phyloP scores from a whole-genome alignment of 1,284 basidiomycete species.

The Trametes sp. region DNA sequence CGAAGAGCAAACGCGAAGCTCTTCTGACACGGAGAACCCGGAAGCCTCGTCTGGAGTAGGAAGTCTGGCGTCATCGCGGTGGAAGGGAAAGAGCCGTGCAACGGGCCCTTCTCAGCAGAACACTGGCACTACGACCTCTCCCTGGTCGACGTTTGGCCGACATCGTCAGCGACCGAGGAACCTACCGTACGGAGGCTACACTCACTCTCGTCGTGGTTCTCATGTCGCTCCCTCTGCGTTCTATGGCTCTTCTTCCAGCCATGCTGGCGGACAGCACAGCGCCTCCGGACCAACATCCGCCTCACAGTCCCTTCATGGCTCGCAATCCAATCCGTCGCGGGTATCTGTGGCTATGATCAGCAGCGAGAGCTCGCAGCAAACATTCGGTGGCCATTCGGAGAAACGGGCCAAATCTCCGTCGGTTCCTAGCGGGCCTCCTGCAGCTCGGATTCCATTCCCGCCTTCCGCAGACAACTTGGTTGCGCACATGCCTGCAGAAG shows the following conservation, averaged over 20 bases:
- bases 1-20: background rate
- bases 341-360: conserved; percentile 32
- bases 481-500: conserved; percentile 5
- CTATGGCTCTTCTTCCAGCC: conserved; percentile 27
- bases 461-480: background rate
- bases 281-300: conserved; percentile 24
- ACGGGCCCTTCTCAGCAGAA: conserved; percentile 38
- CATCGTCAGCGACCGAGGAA: conserved; percentile 29
- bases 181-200: conserved; percentile 16
- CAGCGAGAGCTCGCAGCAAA: conserved; percentile 43
- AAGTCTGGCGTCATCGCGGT: background rate
- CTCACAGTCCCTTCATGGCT: conserved; percentile 17
- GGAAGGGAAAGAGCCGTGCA: conserved; percentile 30
- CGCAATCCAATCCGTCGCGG: conserved; percentile 31
- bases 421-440: background rate
- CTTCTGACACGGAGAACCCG: conserved; percentile 25
- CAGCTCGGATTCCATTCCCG: background rate
- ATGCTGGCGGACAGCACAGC: conserved; percentile 13
- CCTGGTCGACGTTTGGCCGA: conserved; percentile 55
- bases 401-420: background rate
- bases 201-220: conserved; percentile 32
- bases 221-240: conserved; percentile 15
- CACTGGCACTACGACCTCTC: conserved; percentile 37
- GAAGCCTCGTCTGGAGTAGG: background rate
- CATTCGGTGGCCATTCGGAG: conserved; percentile 43